Conservation (phyloP, 2,329 filamentous ascomycete species). For the Xylaria sp. region DNA sequence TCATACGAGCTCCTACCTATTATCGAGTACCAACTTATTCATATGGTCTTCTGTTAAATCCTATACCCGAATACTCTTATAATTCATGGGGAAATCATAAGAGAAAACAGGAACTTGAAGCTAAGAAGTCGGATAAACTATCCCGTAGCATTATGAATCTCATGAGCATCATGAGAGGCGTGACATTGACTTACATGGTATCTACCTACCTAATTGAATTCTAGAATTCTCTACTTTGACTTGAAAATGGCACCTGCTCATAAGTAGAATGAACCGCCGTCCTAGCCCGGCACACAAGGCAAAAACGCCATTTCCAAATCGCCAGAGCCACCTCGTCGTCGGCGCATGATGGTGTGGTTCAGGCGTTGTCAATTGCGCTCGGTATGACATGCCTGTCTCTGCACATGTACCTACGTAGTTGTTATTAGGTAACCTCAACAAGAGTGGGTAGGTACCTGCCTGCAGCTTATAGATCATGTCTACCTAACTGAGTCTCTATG, state of each 20-base stretch:
- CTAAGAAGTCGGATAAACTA: background rate
- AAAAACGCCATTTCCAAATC: slow-evolving; percentile 3
- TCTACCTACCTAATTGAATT: background rate
- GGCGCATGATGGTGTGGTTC: slow-evolving; percentile 34
- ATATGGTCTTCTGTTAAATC: slow-evolving; percentile 16
- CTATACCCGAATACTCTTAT: slow-evolving; percentile 10
- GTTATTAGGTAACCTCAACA: slow-evolving; percentile 19
- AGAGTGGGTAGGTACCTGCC: background rate
- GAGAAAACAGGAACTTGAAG: background rate
- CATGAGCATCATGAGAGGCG: background rate
- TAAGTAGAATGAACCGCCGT: background rate
- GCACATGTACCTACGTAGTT: background rate
- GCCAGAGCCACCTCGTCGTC: slow-evolving; percentile 21
- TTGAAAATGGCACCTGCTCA: slow-evolving; percentile 5
- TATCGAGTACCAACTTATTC: background rate
- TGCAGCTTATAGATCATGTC: background rate
- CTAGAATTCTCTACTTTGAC: background rate
- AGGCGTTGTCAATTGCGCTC: slow-evolving; percentile 25
- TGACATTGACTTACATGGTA: background rate
- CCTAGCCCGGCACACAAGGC: background rate
- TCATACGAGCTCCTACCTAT: slow-evolving; percentile 33
- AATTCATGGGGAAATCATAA: background rate
- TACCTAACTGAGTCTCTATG: background rate
- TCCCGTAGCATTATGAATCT: background rate
- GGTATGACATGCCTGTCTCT: slow-evolving; percentile 23